A percentile compares a stretch with the other conserved stretches of the same genome.
Conservation (phyloP, 192 early-diverging fungal genomes). For the Gamsiella multidivaricata region DNA sequence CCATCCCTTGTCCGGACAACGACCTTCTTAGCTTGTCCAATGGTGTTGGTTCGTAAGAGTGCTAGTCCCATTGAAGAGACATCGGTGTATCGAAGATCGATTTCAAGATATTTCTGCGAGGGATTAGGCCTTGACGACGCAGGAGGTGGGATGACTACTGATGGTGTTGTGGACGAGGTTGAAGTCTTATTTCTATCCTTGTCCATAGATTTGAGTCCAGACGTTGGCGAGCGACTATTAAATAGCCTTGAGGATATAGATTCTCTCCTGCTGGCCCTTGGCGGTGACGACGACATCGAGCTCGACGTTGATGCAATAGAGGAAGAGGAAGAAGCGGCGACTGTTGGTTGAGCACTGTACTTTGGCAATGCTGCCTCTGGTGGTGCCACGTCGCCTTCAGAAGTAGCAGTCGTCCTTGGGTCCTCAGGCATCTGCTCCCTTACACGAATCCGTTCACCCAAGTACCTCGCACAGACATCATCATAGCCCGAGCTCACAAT, state of each 20-base stretch:
- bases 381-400: not conserved
- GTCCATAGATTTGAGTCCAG: conserved; percentile 6
- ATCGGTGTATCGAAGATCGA: conserved; percentile 51
- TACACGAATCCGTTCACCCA: conserved; percentile 31
- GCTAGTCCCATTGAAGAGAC: conserved; percentile 26
- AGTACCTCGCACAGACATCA: conserved; percentile 26
- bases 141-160: not conserved
- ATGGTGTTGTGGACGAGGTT: not conserved
- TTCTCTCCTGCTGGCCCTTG: conserved; percentile 6
- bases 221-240: not conserved
- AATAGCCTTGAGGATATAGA: conserved; percentile 26
- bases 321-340: not conserved
- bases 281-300: not conserved
- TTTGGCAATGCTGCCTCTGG: not conserved
- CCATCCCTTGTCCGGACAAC: conserved; percentile 25
- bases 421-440: conserved; percentile 9
- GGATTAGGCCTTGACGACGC: not conserved
- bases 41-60: not conserved
- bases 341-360: not conserved
- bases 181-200: not conserved
- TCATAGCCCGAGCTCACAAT: conserved; percentile 40
- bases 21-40: conserved; percentile 31
- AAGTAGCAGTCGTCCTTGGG: not conserved
- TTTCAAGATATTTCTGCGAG: conserved; percentile 46
- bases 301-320: not conserved